phyloP scores from a whole-genome alignment of 345 rosid species.

The Hevea brasiliensis region DNA sequence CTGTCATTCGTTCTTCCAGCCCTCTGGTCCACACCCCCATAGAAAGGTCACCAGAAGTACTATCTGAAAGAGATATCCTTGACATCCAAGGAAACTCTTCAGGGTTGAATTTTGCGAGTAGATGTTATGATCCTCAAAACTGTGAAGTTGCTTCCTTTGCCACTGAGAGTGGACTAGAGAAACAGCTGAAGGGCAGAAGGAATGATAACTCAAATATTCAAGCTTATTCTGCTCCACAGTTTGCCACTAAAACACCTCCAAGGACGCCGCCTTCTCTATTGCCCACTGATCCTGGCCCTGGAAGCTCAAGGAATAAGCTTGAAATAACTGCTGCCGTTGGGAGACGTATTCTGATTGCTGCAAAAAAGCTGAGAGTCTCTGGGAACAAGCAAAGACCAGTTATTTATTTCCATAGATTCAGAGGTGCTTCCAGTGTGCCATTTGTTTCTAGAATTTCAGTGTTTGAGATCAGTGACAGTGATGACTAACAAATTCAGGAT shows the following conservation, averaged over 20 bases:
- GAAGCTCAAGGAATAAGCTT: conserved; percentile 16
- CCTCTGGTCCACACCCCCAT: too few relatives aligned
- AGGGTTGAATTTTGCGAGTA: conserved; percentile 9
- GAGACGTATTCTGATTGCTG: conserved; percentile 42
- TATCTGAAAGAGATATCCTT: too few relatives aligned
- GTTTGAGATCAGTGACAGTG: conserved; percentile 49
- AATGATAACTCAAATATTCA: conserved; percentile 1
- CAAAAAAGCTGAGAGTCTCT: conserved; percentile 30
- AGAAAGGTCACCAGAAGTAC: too few relatives aligned
- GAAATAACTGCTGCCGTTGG: conserved; percentile 33
- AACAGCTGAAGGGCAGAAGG: conserved; percentile 13
- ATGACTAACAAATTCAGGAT: conserved; percentile 32
- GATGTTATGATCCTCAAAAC: conserved; percentile 1
- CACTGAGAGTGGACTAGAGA: conserved; percentile 14
- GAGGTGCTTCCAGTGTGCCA: conserved; percentile 11
- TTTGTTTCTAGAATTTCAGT: conserved; percentile 24
- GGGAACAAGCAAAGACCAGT: conserved; percentile 24
- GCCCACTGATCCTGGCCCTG: background rate
- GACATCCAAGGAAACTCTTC: too few relatives aligned
- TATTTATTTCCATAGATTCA: conserved; percentile 28
- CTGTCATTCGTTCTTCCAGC: too few relatives aligned
- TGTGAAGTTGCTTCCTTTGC: conserved; percentile 11
- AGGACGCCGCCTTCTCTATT: background rate
- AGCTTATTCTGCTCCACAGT: conserved; percentile 6
- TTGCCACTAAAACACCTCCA: conserved; percentile 31